phyloP scores from a whole-genome alignment of 1,284 basidiomycete genomes.

The Abortiporus biennis region DNA sequence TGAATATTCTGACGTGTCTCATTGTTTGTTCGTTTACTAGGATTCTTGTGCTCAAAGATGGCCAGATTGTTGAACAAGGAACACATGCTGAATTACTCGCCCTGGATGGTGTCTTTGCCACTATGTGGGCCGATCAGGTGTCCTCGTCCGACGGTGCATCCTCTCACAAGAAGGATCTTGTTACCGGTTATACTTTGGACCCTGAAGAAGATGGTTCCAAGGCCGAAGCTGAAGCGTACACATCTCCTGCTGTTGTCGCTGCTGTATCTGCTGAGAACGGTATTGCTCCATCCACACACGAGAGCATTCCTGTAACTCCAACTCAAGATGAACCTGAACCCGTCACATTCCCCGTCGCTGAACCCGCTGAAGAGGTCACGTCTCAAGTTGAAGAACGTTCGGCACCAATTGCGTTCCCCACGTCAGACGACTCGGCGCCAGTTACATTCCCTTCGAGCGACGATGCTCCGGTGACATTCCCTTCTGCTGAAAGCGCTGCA shows the following conservation, averaged over 20 bases:
- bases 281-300: no score
- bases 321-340: conserved; percentile 5
- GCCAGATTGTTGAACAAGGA: conserved; percentile 76
- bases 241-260: neutral
- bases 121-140: conserved; percentile 80
- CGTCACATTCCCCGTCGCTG: conserved; percentile 3
- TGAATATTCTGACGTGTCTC: conserved; percentile 1
- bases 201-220: conserved; percentile 19
- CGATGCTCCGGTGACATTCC: conserved; percentile 25
- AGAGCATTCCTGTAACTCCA: neutral
- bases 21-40: conserved; percentile 29
- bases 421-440: conserved; percentile 15
- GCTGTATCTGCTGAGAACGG: neutral
- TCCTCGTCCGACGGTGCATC: conserved; percentile 40
- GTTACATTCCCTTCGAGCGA: conserved; percentile 37
- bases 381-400: conserved; percentile 2
- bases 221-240: conserved; percentile 16
- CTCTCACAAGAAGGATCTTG: conserved; percentile 32
- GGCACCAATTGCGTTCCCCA: conserved; percentile 22
- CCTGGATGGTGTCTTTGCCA: conserved; percentile 64
- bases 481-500: conserved; percentile 11
- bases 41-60: conserved; percentile 79
- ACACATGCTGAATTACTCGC: conserved; percentile 69
- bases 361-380: conserved; percentile 1
- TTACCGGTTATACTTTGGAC: conserved; percentile 34